A percentile compares a stretch with the other conserved stretches of the same genome.
Evolutionary conservation across 495 filamentous ascomycete genomes (phyloP).

Genomic region (Cercophora scortea): DNA sequence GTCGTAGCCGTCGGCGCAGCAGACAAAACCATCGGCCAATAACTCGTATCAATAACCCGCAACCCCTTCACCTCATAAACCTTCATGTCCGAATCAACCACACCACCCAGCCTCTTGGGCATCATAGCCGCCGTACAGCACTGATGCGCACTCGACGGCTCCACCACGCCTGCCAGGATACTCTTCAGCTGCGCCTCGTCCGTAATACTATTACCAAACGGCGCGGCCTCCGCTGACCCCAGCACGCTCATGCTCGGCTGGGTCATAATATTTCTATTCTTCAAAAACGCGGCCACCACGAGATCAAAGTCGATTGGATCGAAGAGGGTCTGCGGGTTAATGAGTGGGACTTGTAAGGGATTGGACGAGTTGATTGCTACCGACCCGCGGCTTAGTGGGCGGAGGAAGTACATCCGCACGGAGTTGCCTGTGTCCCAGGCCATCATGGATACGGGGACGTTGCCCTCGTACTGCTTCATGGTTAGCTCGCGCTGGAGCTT

Average conservation of each 20-base stretch:
- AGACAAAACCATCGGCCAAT: conserved; percentile 3
- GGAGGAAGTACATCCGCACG: conserved; percentile 1
- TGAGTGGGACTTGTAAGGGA: neutral
- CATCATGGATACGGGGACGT: neutral
- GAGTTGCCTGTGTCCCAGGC: neutral
- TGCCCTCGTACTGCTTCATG: neutral
- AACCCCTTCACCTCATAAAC: conserved; percentile 1
- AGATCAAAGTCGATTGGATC: conserved; percentile 1
- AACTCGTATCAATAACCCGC: conserved; percentile 2
- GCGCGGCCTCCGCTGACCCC: neutral
- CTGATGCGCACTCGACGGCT: conserved; percentile 5
- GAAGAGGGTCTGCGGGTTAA: neutral
- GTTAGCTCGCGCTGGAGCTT: neutral
- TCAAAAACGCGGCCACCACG: neutral
- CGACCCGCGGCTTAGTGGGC: neutral
- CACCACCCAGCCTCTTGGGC: conserved; percentile 1
- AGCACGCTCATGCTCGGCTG: neutral
- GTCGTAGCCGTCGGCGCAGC: conserved; percentile 1
- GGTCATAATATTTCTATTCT: conserved; percentile 1
- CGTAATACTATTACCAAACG: conserved; percentile 2
- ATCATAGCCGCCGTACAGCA: conserved; percentile 4
- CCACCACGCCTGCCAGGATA: neutral
- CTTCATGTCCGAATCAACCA: conserved; percentile 1
- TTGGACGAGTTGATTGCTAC: neutral
- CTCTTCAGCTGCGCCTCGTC: conserved; percentile 1